Base-by-base conservation (phyloP, 1,139 yeast species). In the Taphrina communis region DNA sequence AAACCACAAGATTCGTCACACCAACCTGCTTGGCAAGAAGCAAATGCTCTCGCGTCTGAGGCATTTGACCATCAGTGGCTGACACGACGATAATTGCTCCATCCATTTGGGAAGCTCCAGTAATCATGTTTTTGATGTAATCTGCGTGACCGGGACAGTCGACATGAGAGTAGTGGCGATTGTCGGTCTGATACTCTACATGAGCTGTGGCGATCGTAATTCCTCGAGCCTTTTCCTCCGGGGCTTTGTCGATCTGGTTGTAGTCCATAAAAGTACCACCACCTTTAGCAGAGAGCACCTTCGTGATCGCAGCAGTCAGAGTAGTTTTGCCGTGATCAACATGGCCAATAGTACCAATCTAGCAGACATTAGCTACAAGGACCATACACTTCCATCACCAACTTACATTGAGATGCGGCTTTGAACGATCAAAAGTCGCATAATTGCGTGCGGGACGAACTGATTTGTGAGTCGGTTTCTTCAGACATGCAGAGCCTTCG, bases 61-160 rank as follows among this genome's bases (percentile, higher is more conserved):
- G 98, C 99, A 94, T 94, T 83, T 93, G 97, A 78, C 99, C 99
- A 78, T 94, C 99, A 71, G 97, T 85, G 73, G 99, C 99, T 78
- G 98, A 98, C 81, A 94, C 99, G 74, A 94, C 99, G 83, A 94
- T 93, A 77, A 94, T 93, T 75, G 98, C 99, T 85, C 98, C 98
- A 80, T 94, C 99, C 98, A 93, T 93, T 81, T 94, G 97, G 76
- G 98, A 97, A 76, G 98, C 98, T 88, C 98, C 98, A 75, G 97
- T 91, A 81, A 94, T 94, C 98, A 94, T 94, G 81, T 93, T 93
- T 85, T 94, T 94, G 82, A 94, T 94, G 82, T 93, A 94, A 85
- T 94, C 98, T 73, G 96, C 96, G 86, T 94, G 99, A 76, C 99
- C 99, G 71, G 98, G 98, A 84, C 95, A 90, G 83, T 93, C 98